Base-by-base conservation (phyloP, 768 basidiomycete species). In the Lentinula sp. region DNA sequence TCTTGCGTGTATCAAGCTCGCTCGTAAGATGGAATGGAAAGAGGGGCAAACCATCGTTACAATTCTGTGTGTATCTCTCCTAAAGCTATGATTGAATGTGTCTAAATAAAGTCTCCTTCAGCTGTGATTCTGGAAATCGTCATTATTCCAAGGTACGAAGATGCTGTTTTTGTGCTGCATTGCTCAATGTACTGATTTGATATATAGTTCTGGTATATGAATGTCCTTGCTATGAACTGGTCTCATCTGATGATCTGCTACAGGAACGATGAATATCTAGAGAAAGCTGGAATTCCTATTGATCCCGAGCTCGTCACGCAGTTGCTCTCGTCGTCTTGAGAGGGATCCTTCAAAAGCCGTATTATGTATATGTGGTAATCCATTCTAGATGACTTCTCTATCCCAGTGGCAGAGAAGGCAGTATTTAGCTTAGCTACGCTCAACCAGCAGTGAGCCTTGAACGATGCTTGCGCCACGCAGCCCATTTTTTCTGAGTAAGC, bases 81-180 rank as follows among this genome's bases (percentile, higher is more conserved):
- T 2, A 11, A 23, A 31, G 53, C 23, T 6, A 15, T 16, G 16
- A 31, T 1, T 49, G 11, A 39, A 39, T 10, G 13, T 18, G 35
- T 52, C 13, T 13, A 2, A 49, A 35, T n/a, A 61, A 50, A 31
- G 37, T 49, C 31, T 16, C 31, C 9, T 28, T 39, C 11, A 91
- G 90, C 52, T 95, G 94, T 68, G 96, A 98, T 72, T 92, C 93
- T 8, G 96, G 96, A 0, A 85, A 75, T 48, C 78, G 96, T 58
- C 95, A 98, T 78, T 93, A 95, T 71, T 95, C 93, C 58, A 97
- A 95, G 83, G 91, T 92, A 63, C 16, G 53, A 66, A 67, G 59
- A 37, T 21, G 34, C 23, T 39, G 34, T 18, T 37, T 37, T 3
- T 34, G 35, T 54, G 35, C 11, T 39, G 35, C 32, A 34, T 15